These are phyloP conservation scores for Stipa capillata DNA, from an alignment of 176 grass and related monocot genomes.

Conservation along the genomic window DNA sequence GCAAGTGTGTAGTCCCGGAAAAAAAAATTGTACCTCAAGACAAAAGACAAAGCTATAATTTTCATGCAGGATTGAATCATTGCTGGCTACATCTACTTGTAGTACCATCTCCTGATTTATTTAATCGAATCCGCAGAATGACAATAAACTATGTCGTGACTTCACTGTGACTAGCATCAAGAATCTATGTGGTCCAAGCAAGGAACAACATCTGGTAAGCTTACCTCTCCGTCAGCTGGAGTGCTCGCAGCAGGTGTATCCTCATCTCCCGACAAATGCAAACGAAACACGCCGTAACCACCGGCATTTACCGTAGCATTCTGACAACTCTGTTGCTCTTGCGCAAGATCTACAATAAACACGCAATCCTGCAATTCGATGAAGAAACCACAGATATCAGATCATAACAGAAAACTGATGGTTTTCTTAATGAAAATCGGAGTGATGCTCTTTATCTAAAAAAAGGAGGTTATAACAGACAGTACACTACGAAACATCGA, in stretches of 20 bases:
- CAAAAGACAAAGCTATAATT: background rate
- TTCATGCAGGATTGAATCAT: background rate
- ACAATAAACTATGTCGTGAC: background rate
- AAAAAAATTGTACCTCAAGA: background rate
- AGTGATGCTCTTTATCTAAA: too few species aligned
- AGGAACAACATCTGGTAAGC: background rate
- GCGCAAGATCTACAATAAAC: conserved; percentile 4
- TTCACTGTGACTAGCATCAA: background rate
- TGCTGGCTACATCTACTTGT: background rate
- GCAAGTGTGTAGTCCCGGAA: background rate
- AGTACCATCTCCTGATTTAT: background rate
- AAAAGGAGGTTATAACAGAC: too few species aligned
- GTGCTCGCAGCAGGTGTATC: conserved; percentile 22
- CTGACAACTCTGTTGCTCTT: background rate
- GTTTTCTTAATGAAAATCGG: too few species aligned
- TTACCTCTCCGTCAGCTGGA: conserved; percentile 42
- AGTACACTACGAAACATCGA: background rate
- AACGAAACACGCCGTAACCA: conserved; percentile 21
- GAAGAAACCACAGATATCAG: background rate
- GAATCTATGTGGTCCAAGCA: conserved; percentile 2
- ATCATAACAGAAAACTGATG: too few species aligned
- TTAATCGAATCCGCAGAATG: background rate
- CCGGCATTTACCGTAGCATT: background rate
- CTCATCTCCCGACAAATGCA: conserved; percentile 67
- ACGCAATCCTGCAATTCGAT: conserved; percentile 25